Conservation (phyloP, 2,329 filamentous ascomycete genomes). For the Arthrinium phaeospermum region DNA sequence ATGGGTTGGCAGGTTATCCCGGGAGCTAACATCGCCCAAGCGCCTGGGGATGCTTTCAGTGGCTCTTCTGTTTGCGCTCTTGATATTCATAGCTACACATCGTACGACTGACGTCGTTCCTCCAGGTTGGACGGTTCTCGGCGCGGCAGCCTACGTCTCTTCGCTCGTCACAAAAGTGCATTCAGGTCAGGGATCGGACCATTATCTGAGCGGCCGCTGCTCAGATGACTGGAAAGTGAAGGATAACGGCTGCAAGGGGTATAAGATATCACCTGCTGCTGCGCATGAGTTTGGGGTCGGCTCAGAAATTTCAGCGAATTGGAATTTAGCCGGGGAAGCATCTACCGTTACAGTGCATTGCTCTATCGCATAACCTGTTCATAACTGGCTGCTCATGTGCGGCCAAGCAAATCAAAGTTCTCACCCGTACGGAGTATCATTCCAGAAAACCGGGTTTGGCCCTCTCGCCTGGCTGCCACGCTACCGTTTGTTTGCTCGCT, state of each 20-base stretch:
- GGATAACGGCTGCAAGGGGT: neutral
- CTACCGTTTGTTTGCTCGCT: neutral
- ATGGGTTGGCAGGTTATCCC: too few species aligned
- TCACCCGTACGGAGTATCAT: neutral
- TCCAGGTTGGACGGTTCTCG: too few species aligned
- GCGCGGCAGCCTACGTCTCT: neutral
- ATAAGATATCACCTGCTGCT: neutral
- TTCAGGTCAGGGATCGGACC: neutral
- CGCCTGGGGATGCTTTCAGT: too few species aligned
- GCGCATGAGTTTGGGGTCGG: neutral
- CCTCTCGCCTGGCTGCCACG: neutral
- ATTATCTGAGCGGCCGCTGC: neutral
- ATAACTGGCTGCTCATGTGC: neutral
- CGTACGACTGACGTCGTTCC: too few species aligned
- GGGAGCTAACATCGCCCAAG: too few species aligned
- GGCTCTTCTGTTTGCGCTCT: too few species aligned
- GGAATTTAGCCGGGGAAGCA: neutral
- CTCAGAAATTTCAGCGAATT: neutral
- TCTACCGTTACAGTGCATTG: neutral
- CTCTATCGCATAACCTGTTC: neutral
- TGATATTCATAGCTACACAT: too few species aligned
- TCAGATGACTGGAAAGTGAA: neutral
- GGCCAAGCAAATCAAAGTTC: neutral
- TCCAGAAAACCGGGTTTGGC: neutral
- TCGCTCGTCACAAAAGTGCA: too few species aligned